Base-by-base conservation (phyloP, 225 moss, liverwort and hornwort genomes). In the Polytrichum formosum region DNA sequence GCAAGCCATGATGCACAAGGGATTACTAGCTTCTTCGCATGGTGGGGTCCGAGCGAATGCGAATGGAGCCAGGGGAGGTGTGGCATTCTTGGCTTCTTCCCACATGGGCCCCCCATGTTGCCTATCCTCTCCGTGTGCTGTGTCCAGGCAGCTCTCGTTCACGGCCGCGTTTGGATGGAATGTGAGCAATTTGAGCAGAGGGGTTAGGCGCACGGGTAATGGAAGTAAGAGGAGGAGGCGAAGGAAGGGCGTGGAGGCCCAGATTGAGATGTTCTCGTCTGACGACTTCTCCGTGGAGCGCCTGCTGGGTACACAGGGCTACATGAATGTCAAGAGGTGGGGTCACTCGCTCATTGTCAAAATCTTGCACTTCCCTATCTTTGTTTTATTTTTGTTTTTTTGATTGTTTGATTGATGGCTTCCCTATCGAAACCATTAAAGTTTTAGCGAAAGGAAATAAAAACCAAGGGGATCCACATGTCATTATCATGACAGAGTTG, bases 271-370 rank as follows among this genome's bases (percentile, higher is more conserved):
- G 71, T 97, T 92, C 26, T 89, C 94, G 8, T 93, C 97, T 5
- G 94, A 92, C 13, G 94, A 97, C 82, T 97, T 94, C 56, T 85
- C 90, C 29, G 89, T 97, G 55, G 82, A 89, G 54, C 90, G 92
- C 0, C 60, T 97, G 22, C 30, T 97, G 67, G 89, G 89, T 6
- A 90, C 92, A 8, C 94, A 88, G 69, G 94, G 97, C 16, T 97
- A 94, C 63, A 88, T 97, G 73, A 97, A 91, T 55, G 87, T 97
- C 64, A 92, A 94, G 74, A 92, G 92, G 92, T 90, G 55, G n/a
- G 26, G 13, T 46, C 46, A 46, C 13, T 46, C 13, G 13, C 13
- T 46, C 46, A 46, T 16, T 46, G 13, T 46, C 46, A 46, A 46
- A 35, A 46, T 46, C 46, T 46, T 46, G 46, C 46, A 46, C 46